Evolutionary conservation across 2,329 filamentous ascomycete genomes (phyloP), one percentile per base, ranked within the genome.

Genomic region (Pyrenophora graminea): DNA sequence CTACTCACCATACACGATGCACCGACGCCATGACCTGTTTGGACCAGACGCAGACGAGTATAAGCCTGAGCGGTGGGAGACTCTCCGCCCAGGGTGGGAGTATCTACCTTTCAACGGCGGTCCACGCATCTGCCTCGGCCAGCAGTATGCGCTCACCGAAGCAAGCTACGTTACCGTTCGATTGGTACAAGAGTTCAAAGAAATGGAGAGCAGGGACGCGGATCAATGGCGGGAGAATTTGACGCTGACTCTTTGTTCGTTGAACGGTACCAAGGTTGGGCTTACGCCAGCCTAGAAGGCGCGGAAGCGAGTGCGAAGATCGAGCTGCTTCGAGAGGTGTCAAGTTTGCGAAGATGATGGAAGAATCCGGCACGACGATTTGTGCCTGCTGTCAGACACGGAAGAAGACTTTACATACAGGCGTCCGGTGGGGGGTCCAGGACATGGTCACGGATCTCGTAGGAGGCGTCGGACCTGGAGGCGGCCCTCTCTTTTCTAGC

Each of bases 11-110:
- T 80, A 77, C 59, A 57, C 72, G 18, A 82, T 82, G 74, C 81
- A 84, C 57, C 74, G 77, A 15, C 74, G 79, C 12, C 71, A 71
- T 32, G 77, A 79, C 42, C 64, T 79, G 33, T 82, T 75, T 62
- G 80, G 80, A 1, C 63, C 73, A 12, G 79, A 82, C 41, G 78
- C 78, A 5, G 67, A 75, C 18, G 73, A 74, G 34, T 83, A 77
- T 69, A 71, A 66, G 49, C 80, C 79, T 0, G 79, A 78, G 64
- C 70, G 79, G 51, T 82, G 78, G 79, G 72, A 74, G 41, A 63
- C 38, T 2, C 55, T 73, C 6, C 65, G 69, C 3, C 67, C 69
- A 1, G 63, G 69, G 3, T 74, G 70, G 71, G 72, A 73, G 52
- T 74, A 72, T 36, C 48, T 75, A 7, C 72, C 72, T 1, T 75